These are phyloP conservation scores for Kwoniella sp. DNA, from an alignment of 768 basidiomycete species.

Conservation along the genomic window DNA sequence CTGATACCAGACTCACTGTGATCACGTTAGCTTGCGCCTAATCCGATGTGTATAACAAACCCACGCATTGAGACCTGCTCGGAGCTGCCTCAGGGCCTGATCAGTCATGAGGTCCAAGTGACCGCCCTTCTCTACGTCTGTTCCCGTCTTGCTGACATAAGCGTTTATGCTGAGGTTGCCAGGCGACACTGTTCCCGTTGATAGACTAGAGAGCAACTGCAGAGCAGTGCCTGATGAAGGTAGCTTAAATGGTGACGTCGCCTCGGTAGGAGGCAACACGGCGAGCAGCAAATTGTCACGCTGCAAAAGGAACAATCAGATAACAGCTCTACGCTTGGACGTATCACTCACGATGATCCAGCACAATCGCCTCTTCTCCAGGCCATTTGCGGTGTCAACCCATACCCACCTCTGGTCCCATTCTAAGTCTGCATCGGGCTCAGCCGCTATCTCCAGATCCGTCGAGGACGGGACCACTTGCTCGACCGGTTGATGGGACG, in stretches of 20 bases:
- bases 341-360: slow-evolving; percentile 32
- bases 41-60: too few species aligned
- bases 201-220: too few species aligned
- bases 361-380: slow-evolving; percentile 5
- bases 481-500: not conserved
- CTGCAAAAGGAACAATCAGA: slow-evolving; percentile 1
- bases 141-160: too few species aligned
- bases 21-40: too few species aligned
- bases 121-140: too few species aligned
- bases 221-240: too few species aligned
- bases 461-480: not conserved
- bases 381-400: not conserved
- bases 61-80: slow-evolving; percentile 10
- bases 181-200: too few species aligned
- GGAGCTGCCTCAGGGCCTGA: slow-evolving; percentile 18
- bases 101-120: slow-evolving; percentile 16
- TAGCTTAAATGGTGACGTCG: not conserved
- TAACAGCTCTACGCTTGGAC: not conserved
- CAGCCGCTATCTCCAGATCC: slow-evolving; percentile 25
- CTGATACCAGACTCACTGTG: not conserved
- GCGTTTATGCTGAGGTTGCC: too few species aligned
- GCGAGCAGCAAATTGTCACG: slow-evolving; percentile 24
- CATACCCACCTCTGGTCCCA: slow-evolving; percentile 20
- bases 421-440: slow-evolving; percentile 18
- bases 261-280: not conserved